Conservation (phyloP, 306 rosid genomes). For the Citrullus amarus region DNA sequence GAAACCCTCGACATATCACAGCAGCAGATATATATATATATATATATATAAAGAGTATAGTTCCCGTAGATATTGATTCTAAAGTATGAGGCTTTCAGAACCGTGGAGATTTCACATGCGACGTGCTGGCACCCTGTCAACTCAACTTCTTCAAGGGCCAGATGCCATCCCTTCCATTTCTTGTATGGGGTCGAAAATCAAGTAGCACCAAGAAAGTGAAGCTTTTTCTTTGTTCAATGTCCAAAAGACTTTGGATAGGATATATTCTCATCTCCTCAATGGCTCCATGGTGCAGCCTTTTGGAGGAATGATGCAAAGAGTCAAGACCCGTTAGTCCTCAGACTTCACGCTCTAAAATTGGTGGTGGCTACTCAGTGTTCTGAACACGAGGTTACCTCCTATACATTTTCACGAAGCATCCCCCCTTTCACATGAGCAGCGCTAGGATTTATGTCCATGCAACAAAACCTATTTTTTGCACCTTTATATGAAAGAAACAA, state of each 20-base stretch:
- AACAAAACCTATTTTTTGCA: background rate
- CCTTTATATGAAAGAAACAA: background rate
- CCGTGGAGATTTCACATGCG: background rate
- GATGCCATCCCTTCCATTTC: background rate
- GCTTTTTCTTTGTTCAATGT: background rate
- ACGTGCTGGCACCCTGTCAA: background rate
- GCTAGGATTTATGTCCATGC: background rate
- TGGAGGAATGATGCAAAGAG: background rate
- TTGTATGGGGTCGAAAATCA: background rate
- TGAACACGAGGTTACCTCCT: background rate
- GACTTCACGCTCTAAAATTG: background rate
- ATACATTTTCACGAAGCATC: background rate
- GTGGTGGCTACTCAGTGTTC: background rate
- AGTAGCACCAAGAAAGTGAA: background rate
- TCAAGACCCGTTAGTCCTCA: background rate
- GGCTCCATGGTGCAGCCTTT: background rate
- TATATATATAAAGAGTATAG: background rate
- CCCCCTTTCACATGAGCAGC: background rate
- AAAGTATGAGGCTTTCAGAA: background rate
- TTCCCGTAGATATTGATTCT: background rate
- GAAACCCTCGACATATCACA: background rate
- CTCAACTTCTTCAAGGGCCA: too few species aligned
- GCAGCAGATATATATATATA: background rate
- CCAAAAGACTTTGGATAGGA: background rate
- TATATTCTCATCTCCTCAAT: background rate